Percentiles rank a stretch among this genome's conserved stretches.
phyloP scores from a whole-genome alignment of 2,329 filamentous ascomycete species.

The Fulvia fulva region DNA sequence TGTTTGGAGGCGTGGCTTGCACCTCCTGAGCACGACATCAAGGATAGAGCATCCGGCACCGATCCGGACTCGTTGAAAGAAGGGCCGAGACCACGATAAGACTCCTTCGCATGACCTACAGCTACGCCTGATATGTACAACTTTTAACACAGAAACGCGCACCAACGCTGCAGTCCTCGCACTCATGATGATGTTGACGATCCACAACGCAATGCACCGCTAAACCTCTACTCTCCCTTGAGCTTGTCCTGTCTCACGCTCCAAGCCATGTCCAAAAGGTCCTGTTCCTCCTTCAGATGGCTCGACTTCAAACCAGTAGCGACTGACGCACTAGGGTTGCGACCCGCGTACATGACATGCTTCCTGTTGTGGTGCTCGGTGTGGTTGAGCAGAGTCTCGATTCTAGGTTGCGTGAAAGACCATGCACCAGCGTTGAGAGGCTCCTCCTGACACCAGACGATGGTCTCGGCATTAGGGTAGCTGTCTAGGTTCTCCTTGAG shows the following conservation, averaged over 20 bases:
- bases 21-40: no score
- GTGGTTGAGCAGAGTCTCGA: conserved; percentile 92
- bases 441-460: conserved; percentile 97
- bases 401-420: conserved; percentile 94
- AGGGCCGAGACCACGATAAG: background rate
- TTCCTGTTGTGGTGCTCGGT: conserved; percentile 90
- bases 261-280: conserved; percentile 66
- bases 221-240: conserved; percentile 55
- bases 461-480: conserved; percentile 96
- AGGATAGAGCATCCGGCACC: background rate
- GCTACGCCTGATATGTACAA: conserved; percentile 1
- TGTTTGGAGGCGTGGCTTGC: no score
- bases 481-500: conserved; percentile 93
- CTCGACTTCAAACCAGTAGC: conserved; percentile 86
- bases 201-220: background rate
- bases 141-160: background rate
- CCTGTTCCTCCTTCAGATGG: conserved; percentile 90
- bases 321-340: conserved; percentile 87
- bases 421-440: conserved; percentile 95
- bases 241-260: conserved; percentile 61
- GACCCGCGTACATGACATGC: conserved; percentile 95
- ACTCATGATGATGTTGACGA: background rate
- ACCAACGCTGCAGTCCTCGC: background rate
- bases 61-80: background rate
- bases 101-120: background rate